Evolutionary conservation across 176 grass and related monocot species (phyloP), one percentile per base, ranked within the genome.

Genomic region (Pharus latifolius): DNA sequence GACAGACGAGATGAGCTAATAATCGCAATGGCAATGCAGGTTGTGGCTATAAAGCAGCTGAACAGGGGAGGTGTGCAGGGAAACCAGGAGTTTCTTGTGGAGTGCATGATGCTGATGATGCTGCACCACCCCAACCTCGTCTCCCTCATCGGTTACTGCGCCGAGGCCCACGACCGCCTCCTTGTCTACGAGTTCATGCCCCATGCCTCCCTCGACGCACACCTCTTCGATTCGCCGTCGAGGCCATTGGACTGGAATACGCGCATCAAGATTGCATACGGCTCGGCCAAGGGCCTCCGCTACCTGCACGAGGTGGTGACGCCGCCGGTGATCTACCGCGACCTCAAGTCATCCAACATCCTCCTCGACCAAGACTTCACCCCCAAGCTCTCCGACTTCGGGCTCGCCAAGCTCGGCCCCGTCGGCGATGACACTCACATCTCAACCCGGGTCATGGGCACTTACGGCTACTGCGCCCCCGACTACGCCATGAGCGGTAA

Each of bases 301-400:
- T 82, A 84, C 56, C 74, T 92, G 52, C 84, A 91, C 31, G 80
- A 87, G 37, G 53, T 70, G 9, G 87, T 79, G 29, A 85, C 46
- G 22, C 78, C 82, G 40, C 82, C 87, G 33, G 88, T 91, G 16
- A 91, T 91, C 49, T 87, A 80, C 46, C 43, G 83, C 28, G 80
- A 91, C 59, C 69, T 87, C 11, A 91, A 91, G 64, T 28, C 80
- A 2, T 80, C 88, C 12, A 91, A 91, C 59, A 87, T 91, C 28
- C 75, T 91, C 25, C 76, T 91, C 0, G 70, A 34, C 24, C 27
- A 76, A 2, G 64, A 76, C 26, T 72, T 80, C 31, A 74, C 18
- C 56, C 48, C 83, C 17, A 83, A 77, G 63, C 56, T 85, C 7
- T 90, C 78, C 3, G 87, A 90, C 57, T 75, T 90, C 5, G 82